Base-by-base conservation (phyloP, 2,329 filamentous ascomycete genomes). In the Fusarium poae region DNA sequence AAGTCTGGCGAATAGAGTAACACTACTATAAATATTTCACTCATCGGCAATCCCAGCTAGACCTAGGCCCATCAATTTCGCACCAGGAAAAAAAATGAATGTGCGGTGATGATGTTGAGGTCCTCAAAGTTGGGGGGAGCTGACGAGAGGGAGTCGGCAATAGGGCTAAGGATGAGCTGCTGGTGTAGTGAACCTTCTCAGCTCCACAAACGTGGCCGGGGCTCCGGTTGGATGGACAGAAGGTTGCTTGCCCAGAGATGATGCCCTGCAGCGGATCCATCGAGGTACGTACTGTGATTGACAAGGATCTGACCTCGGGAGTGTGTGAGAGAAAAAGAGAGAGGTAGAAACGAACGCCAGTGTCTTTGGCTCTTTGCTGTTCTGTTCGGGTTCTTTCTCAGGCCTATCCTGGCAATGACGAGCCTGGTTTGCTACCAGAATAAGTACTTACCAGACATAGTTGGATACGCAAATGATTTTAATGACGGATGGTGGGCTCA, bases 151-250 rank as follows among this genome's bases (percentile, higher is more conserved):
- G 67, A 72, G 57, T 71, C 65, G 69, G 72, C 58, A 74, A 67
- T 74, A 74, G 72, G 72, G 72, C 72, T 74, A 74, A 73, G 65
- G 67, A 70, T 73, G 63, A 72, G 67, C 67, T 71, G 72, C 67
- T 71, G 72, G 71, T 67, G 65, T 70, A 60, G 45, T 65, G 53
- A 67, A 45, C 40, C 34, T 50, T 27, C 48, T 49, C 51, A 71
- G 67, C 72, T 73, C 72, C 72, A 74, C 72, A 59, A 70, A 67
- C 68, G 40, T 67, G 60, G 66, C 70, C 63, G 63, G 72, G 71
- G 67, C 63, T 60, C 56, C 62, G 62, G 65, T 71, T 70, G 70
- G 67, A 72, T 73, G 67, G 57, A 59, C 44, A 58, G 60, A 35
- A 58, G 34, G 62, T 53, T 69, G 51, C 67, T 59, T 69, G 59